Conservation (phyloP, 129 eudicot species). For the Scalesia atractyloides region DNA sequence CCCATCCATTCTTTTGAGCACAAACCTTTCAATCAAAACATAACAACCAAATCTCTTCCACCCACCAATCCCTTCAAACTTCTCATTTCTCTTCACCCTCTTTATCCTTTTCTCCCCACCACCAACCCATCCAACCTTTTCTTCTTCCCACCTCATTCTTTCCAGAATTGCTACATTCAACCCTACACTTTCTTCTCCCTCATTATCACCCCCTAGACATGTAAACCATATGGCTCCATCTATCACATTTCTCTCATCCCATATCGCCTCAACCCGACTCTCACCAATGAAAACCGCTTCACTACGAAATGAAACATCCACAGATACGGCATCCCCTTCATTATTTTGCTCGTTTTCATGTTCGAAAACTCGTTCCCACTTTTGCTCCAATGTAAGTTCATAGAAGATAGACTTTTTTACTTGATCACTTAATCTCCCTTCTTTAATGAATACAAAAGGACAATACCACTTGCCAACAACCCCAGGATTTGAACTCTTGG, state of each 20-base stretch:
- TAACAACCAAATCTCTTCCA: conserved; percentile 64
- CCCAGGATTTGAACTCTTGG: conserved; percentile 33
- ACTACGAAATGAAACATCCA: conserved; percentile 32
- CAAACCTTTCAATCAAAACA: conserved; percentile 81
- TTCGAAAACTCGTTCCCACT: conserved; percentile 57
- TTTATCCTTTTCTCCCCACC: conserved; percentile 37
- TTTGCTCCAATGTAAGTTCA: conserved; percentile 49
- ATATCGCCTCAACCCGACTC: conserved; percentile 41
- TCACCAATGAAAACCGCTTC: conserved; percentile 49
- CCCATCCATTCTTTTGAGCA: conserved; percentile 67
- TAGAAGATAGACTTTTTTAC: conserved; percentile 52
- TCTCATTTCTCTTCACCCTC: conserved; percentile 40
- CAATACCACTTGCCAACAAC: conserved; percentile 78
- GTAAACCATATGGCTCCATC: conserved; percentile 39
- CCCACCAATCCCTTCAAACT: conserved; percentile 35
- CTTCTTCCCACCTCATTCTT: conserved; percentile 65
- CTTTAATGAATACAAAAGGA: conserved; percentile 72
- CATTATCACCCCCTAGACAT: conserved; percentile 12
- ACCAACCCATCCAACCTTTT: conserved; percentile 66
- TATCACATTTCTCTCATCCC: conserved; percentile 37
- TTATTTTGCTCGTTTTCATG: conserved; percentile 22
- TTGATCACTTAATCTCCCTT: conserved; percentile 45
- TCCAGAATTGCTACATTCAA: conserved; percentile 43
- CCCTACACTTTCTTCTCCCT: conserved; percentile 43
- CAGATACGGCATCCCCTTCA: conserved; percentile 17